Conservation (phyloP, 768 basidiomycete species). For the Xerocomus brunneocitrinus region DNA sequence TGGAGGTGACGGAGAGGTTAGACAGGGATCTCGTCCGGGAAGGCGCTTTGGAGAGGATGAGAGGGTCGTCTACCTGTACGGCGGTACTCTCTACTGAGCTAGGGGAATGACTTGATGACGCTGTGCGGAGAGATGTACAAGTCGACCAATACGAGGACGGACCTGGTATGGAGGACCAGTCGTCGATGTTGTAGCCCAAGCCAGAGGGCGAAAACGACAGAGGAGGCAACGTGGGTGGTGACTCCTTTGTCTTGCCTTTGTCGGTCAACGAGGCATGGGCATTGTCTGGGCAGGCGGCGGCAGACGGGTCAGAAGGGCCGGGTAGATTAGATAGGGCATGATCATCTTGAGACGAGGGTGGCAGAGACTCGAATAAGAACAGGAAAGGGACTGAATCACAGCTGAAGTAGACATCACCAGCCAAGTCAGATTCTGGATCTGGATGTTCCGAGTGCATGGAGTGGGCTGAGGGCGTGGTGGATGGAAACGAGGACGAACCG, state of each 20-base stretch:
- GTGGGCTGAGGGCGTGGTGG: slow-evolving; percentile 9
- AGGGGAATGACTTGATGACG: slow-evolving; percentile 14
- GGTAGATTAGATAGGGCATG: slow-evolving; percentile 26
- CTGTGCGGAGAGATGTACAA: slow-evolving; percentile 36
- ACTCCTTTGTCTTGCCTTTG: slow-evolving; percentile 54
- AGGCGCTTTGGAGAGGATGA: slow-evolving; percentile 28
- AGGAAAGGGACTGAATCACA: slow-evolving; percentile 10
- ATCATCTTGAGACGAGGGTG: slow-evolving; percentile 1
- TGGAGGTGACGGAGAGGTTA: slow-evolving; percentile 44
- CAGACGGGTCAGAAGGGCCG: slow-evolving; percentile 13
- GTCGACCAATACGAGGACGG: slow-evolving; percentile 37
- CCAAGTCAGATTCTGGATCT: slow-evolving; percentile 3
- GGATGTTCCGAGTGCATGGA: slow-evolving; percentile 15
- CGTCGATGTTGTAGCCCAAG: slow-evolving; percentile 40
- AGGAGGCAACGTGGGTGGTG: slow-evolving; percentile 61
- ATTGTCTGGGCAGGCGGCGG: slow-evolving; percentile 8
- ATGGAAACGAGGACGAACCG: neutral
- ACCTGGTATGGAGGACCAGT: slow-evolving; percentile 33
- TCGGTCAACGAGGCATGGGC: slow-evolving; percentile 26
- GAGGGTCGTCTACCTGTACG: slow-evolving; percentile 11
- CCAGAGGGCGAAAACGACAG: slow-evolving; percentile 55
- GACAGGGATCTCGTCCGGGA: slow-evolving; percentile 56
- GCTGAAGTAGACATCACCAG: neutral
- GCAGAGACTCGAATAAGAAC: slow-evolving; percentile 3
- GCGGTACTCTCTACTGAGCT: slow-evolving; percentile 11